Evolutionary conservation across 352 stramenopile species (phyloP).

Genomic region (Halophytophthora polymorphica): DNA sequence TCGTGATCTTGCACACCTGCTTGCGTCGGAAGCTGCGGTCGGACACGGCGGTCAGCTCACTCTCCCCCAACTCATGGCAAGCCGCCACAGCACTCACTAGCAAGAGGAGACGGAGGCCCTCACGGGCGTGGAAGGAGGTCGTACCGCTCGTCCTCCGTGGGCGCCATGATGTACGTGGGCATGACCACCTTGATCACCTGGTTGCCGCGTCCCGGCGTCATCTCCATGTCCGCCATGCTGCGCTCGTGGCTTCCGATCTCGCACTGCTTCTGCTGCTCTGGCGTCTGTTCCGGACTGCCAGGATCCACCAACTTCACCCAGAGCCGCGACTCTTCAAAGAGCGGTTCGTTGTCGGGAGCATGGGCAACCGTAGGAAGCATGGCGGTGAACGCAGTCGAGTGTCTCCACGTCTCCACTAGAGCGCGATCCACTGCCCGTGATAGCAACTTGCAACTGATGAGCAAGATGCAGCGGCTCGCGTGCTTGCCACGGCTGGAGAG

Average conservation of each 20-base stretch:
- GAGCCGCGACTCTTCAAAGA: too few species aligned
- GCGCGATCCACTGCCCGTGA: too few species aligned
- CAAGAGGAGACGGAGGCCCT: too few species aligned
- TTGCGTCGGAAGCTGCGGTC: slow-evolving; percentile 60
- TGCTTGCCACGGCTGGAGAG: too few species aligned
- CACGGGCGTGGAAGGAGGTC: neutral
- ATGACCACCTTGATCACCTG: slow-evolving; percentile 82
- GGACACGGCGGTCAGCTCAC: neutral
- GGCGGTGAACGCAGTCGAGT: too few species aligned
- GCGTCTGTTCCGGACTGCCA: slow-evolving; percentile 4
- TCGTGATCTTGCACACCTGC: slow-evolving; percentile 70
- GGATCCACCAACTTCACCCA: slow-evolving; percentile 1
- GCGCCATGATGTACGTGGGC: slow-evolving; percentile 83
- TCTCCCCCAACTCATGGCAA: too few species aligned
- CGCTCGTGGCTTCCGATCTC: neutral
- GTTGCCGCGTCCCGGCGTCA: slow-evolving; percentile 28
- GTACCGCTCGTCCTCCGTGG: slow-evolving; percentile 74
- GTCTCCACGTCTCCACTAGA: too few species aligned
- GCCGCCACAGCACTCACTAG: too few species aligned
- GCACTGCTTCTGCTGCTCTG: neutral
- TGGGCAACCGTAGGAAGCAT: too few species aligned
- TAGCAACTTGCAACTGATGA: too few species aligned
- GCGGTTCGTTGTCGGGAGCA: too few species aligned
- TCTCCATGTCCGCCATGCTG: slow-evolving; percentile 56
- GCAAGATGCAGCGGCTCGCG: too few species aligned